These are phyloP conservation scores for Calonectria leucothoes DNA, from an alignment of 2,329 filamentous ascomycete genomes.

Conservation along the genomic window DNA sequence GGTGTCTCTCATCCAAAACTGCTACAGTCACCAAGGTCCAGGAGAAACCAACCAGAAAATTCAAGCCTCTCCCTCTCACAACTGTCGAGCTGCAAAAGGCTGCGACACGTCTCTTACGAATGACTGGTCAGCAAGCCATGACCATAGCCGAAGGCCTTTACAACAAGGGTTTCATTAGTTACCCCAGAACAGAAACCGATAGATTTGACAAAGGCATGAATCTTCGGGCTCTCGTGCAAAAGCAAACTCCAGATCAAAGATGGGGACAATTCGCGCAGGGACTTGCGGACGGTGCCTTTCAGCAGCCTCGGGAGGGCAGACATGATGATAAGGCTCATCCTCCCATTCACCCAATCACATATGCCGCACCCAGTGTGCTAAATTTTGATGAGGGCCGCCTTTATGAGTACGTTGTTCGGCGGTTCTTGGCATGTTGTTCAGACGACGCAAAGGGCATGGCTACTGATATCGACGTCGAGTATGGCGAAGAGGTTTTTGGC, in stretches of 20 bases:
- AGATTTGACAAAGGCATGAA: constrained; percentile 94
- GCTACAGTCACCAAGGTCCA: constrained; percentile 88
- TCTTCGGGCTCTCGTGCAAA: constrained; percentile 81
- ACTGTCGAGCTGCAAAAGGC: constrained; percentile 98
- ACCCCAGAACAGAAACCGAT: constrained; percentile 96
- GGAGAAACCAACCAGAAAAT: constrained; percentile 93
- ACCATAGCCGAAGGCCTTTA: constrained; percentile 87
- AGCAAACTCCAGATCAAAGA: constrained; percentile 79
- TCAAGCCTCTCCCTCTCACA: constrained; percentile 91
- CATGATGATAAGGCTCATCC: constrained; percentile 98
- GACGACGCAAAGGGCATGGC: constrained; percentile 90
- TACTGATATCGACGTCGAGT: constrained; percentile 86
- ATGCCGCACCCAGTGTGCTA: constrained; percentile 73
- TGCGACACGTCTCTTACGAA: constrained; percentile 87
- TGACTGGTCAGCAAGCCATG: constrained; percentile 94
- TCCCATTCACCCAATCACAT: constrained; percentile 95
- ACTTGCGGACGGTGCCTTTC: constrained; percentile 81
- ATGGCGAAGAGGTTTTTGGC: constrained; percentile 85
- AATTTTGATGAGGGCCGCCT: constrained; percentile 78
- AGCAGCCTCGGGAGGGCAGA: constrained; percentile 82
- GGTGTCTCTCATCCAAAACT: constrained; percentile 79
- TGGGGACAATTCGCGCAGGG: constrained; percentile 87
- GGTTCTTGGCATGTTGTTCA: constrained; percentile 95
- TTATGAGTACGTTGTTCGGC: constrained; percentile 92
- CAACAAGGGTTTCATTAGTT: constrained; percentile 95